phyloP scores from a whole-genome alignment of 2,329 filamentous ascomycete species.

The Chaetomium olivaceum region DNA sequence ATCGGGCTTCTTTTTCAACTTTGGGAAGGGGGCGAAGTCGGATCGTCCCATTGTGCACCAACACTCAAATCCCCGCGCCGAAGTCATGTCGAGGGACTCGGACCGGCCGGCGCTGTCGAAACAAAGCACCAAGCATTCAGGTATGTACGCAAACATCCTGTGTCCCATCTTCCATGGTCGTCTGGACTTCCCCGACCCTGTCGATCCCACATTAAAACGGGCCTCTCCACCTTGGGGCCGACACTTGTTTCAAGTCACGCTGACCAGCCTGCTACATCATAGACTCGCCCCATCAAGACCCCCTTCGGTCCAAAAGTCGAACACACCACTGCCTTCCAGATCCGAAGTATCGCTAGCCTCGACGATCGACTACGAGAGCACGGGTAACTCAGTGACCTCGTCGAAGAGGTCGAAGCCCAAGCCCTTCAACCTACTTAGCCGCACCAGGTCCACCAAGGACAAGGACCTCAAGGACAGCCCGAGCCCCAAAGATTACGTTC shows the following conservation, averaged over 20 bases:
- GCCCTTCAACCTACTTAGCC: slow-evolving; percentile 54
- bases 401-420: slow-evolving; percentile 56
- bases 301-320: slow-evolving; percentile 26
- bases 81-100: slow-evolving; percentile 42
- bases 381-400: slow-evolving; percentile 24
- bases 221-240: slow-evolving; percentile 2
- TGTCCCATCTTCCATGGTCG: slow-evolving; percentile 7
- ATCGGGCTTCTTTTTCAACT: slow-evolving; percentile 53
- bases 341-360: slow-evolving; percentile 57
- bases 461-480: slow-evolving; percentile 49
- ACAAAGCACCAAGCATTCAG: slow-evolving; percentile 38
- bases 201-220: slow-evolving; percentile 8
- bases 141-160: slow-evolving; percentile 35
- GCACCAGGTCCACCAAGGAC: slow-evolving; percentile 54
- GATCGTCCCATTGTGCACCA: slow-evolving; percentile 40
- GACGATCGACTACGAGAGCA: slow-evolving; percentile 48
- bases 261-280: slow-evolving; percentile 29
- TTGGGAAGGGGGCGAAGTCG: slow-evolving; percentile 49
- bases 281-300: slow-evolving; percentile 36
- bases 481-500: slow-evolving; percentile 32
- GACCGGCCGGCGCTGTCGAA: slow-evolving; percentile 36
- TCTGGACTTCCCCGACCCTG: slow-evolving; percentile 10
- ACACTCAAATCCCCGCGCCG: slow-evolving; percentile 41
- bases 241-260: slow-evolving; percentile 25
- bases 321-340: slow-evolving; percentile 44